phyloP scores from a whole-genome alignment of 2,329 filamentous ascomycete species.

The Fusarium sp. region DNA sequence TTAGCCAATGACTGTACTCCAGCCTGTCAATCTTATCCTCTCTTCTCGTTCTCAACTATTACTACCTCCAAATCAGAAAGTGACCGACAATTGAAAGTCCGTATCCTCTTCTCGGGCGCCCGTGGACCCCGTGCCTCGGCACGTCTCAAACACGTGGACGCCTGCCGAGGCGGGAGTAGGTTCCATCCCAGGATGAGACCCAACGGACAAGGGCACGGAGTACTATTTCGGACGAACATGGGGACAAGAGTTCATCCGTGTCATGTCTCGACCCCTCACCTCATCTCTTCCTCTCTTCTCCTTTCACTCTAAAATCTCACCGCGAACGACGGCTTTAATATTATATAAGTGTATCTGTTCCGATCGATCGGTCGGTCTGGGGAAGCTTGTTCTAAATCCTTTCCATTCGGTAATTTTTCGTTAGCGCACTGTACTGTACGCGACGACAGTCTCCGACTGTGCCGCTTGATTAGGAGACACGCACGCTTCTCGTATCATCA shows the following conservation, averaged over 20 bases:
- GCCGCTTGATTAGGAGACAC: background rate
- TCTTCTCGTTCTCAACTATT: background rate
- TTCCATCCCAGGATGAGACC: background rate
- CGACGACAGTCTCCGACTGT: background rate
- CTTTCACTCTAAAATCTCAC: background rate
- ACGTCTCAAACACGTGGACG: conserved; percentile 25
- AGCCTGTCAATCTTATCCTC: background rate
- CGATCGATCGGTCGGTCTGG: background rate
- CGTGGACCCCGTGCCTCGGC: conserved; percentile 31
- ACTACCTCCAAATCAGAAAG: background rate
- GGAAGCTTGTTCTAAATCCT: background rate
- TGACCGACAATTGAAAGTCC: background rate
- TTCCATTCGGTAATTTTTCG: background rate
- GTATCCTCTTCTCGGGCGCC: background rate
- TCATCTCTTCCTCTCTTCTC: background rate
- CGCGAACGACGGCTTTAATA: background rate
- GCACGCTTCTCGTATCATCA: background rate
- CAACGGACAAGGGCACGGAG: background rate
- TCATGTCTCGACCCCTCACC: background rate
- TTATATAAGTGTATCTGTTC: background rate
- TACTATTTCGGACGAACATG: background rate
- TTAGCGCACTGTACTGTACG: background rate
- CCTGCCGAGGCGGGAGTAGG: conserved; percentile 17
- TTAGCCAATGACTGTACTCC: background rate
- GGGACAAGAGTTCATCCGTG: conserved; percentile 16